Base-by-base conservation (phyloP, 331 rosid genomes). In the Quercus tomentella region DNA sequence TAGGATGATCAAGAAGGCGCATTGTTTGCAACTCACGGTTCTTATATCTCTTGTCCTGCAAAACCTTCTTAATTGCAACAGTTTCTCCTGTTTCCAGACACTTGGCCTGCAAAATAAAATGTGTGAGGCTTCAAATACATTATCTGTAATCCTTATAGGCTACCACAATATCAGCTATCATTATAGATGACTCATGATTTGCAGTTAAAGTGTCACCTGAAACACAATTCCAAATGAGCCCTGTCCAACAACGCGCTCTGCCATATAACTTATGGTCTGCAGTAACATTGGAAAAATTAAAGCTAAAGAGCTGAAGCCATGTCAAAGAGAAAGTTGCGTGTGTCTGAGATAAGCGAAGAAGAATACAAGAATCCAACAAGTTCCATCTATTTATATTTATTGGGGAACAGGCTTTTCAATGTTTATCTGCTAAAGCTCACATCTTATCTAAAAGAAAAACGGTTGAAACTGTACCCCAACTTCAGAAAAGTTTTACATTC, bases 1-100 rank as follows among this genome's bases (percentile, higher is more conserved):
- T 89, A 49, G 91, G 96, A 81, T 91, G 93, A 77, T 91, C 93
- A 30, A 91, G 89, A 77, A 91, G 93, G 80, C 92, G 88, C 96
- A 91, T 91, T 43, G 92, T 89, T 81, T 91, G 96, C 90, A 91
- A 66, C 78, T 91, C 91, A 21, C 96, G 88, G 58, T 91, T 91
- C 87, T 91, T 91, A 57, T 89, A 91, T 81, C 96, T 91, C 81
- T 87, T 91, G 83, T 91, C 96, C 84, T 87, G 93, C 84, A 91
- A 82, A 65, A 91, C 95, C 84, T 91, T 91, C 87, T 91, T 87
- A 77, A 91, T 91, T 69, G 96, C 93, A 57, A 91, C 89, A 74
- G 89, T 87, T 89, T 91, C 95, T 83, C 92, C 92, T 35, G 88
- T 88, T 76, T 91, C 95, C 56, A 89, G 87, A 80, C 96, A 89